These are phyloP conservation scores for Vanrija humicola DNA, from an alignment of 1,284 basidiomycete species.

Conservation along the genomic window DNA sequence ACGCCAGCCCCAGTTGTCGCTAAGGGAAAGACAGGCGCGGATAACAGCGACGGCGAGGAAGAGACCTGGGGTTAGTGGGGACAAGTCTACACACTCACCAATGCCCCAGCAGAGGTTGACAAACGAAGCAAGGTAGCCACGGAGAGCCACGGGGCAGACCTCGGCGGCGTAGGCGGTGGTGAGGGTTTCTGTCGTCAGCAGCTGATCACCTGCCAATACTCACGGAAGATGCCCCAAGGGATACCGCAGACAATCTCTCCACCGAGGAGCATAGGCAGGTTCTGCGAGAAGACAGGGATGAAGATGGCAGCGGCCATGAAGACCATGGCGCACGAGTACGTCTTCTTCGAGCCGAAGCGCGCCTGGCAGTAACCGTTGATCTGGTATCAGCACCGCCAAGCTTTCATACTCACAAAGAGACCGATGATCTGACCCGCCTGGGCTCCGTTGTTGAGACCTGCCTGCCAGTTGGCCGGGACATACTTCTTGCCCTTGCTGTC, in stretches of 20 bases:
- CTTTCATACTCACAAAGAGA: neutral
- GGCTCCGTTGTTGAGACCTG: constrained; percentile 43
- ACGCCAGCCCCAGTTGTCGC: constrained; percentile 27
- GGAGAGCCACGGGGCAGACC: constrained; percentile 47
- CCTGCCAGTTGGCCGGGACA: constrained; percentile 51
- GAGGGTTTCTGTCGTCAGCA: no score
- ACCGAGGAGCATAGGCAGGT: constrained; percentile 42
- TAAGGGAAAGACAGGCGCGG: constrained; percentile 30
- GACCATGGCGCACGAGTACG: constrained; percentile 36
- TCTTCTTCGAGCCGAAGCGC: constrained; percentile 38
- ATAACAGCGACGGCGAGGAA: constrained; percentile 48
- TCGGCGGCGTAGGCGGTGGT: constrained; percentile 46
- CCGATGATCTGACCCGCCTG: constrained; percentile 31
- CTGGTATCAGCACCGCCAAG: no score
- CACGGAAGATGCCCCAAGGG: constrained; percentile 33
- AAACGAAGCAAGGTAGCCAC: constrained; percentile 39
- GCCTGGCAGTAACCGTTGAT: constrained; percentile 35
- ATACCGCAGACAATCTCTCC: constrained; percentile 15
- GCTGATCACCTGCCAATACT: no score
- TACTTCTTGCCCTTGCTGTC: neutral
- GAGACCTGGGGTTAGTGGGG: constrained; percentile 13
- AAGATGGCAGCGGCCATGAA: constrained; percentile 41
- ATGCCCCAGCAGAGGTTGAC: constrained; percentile 48
- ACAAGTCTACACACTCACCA: constrained; percentile 14
- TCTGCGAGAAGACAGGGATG: constrained; percentile 46